phyloP scores from a whole-genome alignment of 192 early-diverging fungal species.

The Entomortierella chlamydospora region DNA sequence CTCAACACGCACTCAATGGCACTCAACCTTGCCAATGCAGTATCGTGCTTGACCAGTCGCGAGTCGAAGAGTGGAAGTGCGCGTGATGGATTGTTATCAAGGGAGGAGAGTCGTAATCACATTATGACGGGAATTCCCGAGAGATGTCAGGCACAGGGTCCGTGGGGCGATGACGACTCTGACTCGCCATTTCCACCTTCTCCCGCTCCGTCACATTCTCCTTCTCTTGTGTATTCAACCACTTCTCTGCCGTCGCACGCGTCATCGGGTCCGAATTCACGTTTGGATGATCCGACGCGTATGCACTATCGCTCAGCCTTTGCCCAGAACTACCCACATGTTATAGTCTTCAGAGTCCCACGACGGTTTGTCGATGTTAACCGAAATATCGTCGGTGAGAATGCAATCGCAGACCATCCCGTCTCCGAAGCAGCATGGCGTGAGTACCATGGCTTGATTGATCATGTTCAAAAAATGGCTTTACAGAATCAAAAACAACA shows the following conservation, averaged over 20 bases:
- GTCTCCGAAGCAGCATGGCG: slow-evolving; percentile 33
- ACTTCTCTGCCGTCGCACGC: background rate
- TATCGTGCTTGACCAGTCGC: slow-evolving; percentile 18
- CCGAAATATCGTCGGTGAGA: slow-evolving; percentile 35
- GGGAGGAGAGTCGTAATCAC: too few relatives aligned
- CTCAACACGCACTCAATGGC: slow-evolving; percentile 41
- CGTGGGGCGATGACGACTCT: slow-evolving; percentile 33
- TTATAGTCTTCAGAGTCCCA: slow-evolving; percentile 36
- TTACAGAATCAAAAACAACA: slow-evolving; percentile 10
- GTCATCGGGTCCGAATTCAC: too few relatives aligned
- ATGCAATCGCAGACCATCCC: slow-evolving; percentile 33
- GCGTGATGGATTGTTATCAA: too few relatives aligned
- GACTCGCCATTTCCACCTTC: slow-evolving; percentile 13
- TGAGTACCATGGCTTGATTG: slow-evolving; percentile 46
- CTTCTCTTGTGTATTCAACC: background rate
- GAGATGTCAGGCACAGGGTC: slow-evolving; percentile 27
- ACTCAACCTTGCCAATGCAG: slow-evolving; percentile 36
- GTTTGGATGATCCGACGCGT: too few relatives aligned
- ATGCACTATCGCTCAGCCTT: background rate
- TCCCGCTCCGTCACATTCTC: background rate
- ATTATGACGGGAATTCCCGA: background rate
- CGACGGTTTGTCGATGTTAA: slow-evolving; percentile 41
- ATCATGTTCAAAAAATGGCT: slow-evolving; percentile 34
- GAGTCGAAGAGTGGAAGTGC: too few relatives aligned
- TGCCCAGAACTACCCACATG: slow-evolving; percentile 25